A percentile compares a stretch with the other conserved stretches of the same genome.
Conservation (phyloP, 345 rosid species). For the Triadica sebifera region DNA sequence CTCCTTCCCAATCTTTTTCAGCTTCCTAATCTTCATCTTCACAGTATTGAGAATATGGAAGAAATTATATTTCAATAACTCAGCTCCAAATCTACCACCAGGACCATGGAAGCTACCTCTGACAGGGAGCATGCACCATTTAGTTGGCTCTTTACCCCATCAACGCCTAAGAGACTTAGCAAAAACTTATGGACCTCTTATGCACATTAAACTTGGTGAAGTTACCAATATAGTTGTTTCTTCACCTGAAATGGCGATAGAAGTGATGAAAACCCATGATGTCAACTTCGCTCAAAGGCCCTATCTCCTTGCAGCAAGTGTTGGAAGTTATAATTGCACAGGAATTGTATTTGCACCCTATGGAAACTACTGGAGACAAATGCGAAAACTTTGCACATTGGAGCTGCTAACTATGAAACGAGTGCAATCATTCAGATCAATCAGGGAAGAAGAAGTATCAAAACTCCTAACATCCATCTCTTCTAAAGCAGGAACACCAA, state of each 20-base stretch:
- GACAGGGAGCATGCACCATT: slow-evolving; percentile 15
- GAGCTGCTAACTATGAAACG: slow-evolving; percentile 4
- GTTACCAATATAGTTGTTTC: slow-evolving; percentile 6
- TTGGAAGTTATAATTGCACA: background rate
- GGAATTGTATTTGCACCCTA: slow-evolving; percentile 4
- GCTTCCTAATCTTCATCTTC: slow-evolving; percentile 20
- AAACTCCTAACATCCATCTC: slow-evolving; percentile 2
- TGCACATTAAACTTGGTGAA: slow-evolving; percentile 19
- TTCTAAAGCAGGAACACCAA: background rate
- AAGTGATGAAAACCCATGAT: slow-evolving; percentile 24
- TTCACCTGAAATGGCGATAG: slow-evolving; percentile 18
- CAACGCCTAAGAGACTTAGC: slow-evolving; percentile 14
- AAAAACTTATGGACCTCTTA: slow-evolving; percentile 12
- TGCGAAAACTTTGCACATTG: slow-evolving; percentile 3
- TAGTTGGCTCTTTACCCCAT: slow-evolving; percentile 14
- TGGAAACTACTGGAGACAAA: slow-evolving; percentile 10
- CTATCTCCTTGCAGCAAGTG: background rate
- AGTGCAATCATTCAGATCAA: background rate
- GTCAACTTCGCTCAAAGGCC: slow-evolving; percentile 17
- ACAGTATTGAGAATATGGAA: background rate
- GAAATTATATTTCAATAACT: background rate
- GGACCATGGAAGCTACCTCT: slow-evolving; percentile 19
- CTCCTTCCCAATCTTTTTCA: slow-evolving; percentile 6
- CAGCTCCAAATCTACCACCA: slow-evolving; percentile 17
- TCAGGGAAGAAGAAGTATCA: slow-evolving; percentile 11